Base-by-base conservation (phyloP, 352 stramenopile genomes). In the Plasmopara viticola region DNA sequence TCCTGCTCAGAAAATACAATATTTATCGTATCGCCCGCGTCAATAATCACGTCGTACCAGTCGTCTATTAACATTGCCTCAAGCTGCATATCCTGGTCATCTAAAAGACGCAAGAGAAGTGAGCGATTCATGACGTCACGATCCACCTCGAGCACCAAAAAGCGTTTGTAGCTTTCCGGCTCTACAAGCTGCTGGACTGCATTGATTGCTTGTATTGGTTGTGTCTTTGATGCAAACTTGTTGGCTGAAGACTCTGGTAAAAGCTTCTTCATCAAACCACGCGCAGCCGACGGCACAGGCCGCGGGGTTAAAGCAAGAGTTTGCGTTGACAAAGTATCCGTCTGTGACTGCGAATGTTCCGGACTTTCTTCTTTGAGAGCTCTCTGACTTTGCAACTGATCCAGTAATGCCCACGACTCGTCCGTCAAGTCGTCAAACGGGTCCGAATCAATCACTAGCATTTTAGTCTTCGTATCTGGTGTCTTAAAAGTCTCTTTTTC, bases 1-100 rank as follows among this genome's bases (percentile, higher is more conserved):
- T 83, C 64, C 48, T 64, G 63, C 38, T 81, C 73, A 41, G 77
- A 84, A 56, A 87, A 79, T 30, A 93, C 66, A 54, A 90, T 72
- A 63, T 90, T 87, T 56, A 93, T 70, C 5, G 74, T 86, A 53
- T 90, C 83, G 4, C 83, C 83, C 38, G 77, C 78, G 60, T 86
- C 68, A 15, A 90, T 53, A 44, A 51, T 48, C n/a, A 76, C 76
- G 30, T 90, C 78, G 72, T 81, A 93, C 83, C 83, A 93, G 55
- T 87, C 78, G 12, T 86, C 78, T 35, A 41, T 52, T 25, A 93
- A 58, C 20, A 83, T 44, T 17, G 78, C 69, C 46, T 87, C 65
- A 18, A 88, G 51, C 28, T 87, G 70, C 30, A 59, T 48, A 37
- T 90, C 80, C 37, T 79, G 60, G 38, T 86, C 72, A 62, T 88